phyloP scores from a whole-genome alignment of 371 early-diverging fungal genomes.

The Rhizopus microsporus region DNA sequence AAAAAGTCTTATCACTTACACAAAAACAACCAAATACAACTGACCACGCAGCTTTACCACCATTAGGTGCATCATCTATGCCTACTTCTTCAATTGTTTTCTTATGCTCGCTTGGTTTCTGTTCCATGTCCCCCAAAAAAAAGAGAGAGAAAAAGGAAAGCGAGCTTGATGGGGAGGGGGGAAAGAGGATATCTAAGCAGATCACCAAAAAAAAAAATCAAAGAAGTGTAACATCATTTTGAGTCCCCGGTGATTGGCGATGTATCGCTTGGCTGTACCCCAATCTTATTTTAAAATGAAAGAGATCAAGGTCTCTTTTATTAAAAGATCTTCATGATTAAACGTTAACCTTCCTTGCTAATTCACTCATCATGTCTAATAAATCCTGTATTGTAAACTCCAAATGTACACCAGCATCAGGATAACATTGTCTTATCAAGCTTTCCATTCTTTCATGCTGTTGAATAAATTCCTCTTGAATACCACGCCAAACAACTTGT shows the following conservation, averaged over 20 bases:
- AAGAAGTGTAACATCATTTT: too few species aligned
- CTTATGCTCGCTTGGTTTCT: neutral
- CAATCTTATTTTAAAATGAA: too few species aligned
- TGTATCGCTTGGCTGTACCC: too few species aligned
- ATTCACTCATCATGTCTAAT: constrained; percentile 64
- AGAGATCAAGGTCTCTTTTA: too few species aligned
- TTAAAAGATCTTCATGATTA: constrained; percentile 9
- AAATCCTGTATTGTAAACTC: constrained; percentile 92
- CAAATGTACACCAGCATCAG: constrained; percentile 77
- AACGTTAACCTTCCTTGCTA: constrained; percentile 56
- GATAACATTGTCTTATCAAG: constrained; percentile 83
- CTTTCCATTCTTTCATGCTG: constrained; percentile 82
- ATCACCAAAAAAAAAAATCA: too few species aligned
- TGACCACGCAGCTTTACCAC: constrained; percentile 32
- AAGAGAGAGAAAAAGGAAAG: neutral
- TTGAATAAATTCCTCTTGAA: constrained; percentile 85
- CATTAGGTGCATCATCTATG: constrained; percentile 28
- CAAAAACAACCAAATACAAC: constrained; percentile 37
- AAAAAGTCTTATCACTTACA: constrained; percentile 20
- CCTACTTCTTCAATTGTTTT: constrained; percentile 1
- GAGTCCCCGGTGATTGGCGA: too few species aligned
- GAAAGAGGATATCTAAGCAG: too few species aligned
- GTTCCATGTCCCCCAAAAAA: neutral
- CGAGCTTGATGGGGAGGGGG: too few species aligned
- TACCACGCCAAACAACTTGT: constrained; percentile 90